Conservation (phyloP, 2,329 filamentous ascomycete species). For the Xylogone sp. region DNA sequence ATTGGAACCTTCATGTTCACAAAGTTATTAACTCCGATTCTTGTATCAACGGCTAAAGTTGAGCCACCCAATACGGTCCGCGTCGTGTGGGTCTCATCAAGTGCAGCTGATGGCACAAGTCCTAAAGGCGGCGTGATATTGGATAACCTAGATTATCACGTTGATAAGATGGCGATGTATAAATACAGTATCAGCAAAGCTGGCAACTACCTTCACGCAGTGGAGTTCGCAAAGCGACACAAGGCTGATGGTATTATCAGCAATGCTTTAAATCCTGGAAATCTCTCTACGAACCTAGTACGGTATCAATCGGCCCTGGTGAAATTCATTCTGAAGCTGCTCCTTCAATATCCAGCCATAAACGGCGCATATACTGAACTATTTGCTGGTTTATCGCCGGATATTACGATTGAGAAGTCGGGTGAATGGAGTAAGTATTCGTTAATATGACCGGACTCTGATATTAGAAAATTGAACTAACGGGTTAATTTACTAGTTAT, state of each 20-base stretch:
- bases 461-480: background rate
- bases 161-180: background rate
- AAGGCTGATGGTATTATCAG: slow-evolving; percentile 13
- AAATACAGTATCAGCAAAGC: slow-evolving; percentile 14
- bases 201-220: slow-evolving; percentile 9
- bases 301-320: background rate
- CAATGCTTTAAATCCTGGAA: slow-evolving; percentile 14
- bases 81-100: slow-evolving; percentile 28
- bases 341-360: slow-evolving; percentile 7
- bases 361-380: slow-evolving; percentile 12
- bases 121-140: slow-evolving; percentile 7
- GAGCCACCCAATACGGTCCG: slow-evolving; percentile 20
- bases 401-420: slow-evolving; percentile 10
- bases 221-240: slow-evolving; percentile 12
- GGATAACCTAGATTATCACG: slow-evolving; percentile 13
- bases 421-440: slow-evolving; percentile 11
- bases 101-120: slow-evolving; percentile 12
- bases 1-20: slow-evolving; percentile 31
- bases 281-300: slow-evolving; percentile 8
- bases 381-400: slow-evolving; percentile 13
- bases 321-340: background rate
- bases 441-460: background rate
- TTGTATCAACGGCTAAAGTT: slow-evolving; percentile 21
- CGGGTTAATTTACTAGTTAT: slow-evolving; percentile 26
- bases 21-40: slow-evolving; percentile 27